phyloP scores from a whole-genome alignment of 768 basidiomycete genomes.

The Panus rudis region DNA sequence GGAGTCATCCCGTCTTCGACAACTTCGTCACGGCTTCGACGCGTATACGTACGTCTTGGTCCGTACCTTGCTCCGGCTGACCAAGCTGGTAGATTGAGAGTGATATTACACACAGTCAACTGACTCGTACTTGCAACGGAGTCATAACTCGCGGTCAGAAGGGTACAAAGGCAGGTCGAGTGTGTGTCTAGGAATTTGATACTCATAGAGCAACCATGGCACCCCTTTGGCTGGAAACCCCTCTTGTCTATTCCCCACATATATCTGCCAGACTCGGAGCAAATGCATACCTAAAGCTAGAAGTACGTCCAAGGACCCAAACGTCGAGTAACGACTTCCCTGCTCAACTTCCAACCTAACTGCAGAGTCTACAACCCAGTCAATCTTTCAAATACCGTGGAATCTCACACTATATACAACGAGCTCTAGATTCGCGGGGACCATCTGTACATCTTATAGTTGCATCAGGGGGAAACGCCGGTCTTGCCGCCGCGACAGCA shows the following conservation, averaged over 20 bases:
- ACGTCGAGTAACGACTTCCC: slow-evolving; percentile 1
- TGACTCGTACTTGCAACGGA: too few species aligned
- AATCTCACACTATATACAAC: slow-evolving; percentile 53
- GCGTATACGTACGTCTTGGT: too few species aligned
- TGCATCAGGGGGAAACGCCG: slow-evolving; percentile 81
- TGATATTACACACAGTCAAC: too few species aligned
- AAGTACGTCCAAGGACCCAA: slow-evolving; percentile 28
- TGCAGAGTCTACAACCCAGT: slow-evolving; percentile 57
- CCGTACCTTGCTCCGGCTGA: too few species aligned
- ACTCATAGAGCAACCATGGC: too few species aligned
- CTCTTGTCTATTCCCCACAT: slow-evolving; percentile 51
- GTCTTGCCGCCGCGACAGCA: slow-evolving; percentile 60
- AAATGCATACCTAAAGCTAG: slow-evolving; percentile 64
- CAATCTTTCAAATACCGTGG: slow-evolving; percentile 77
- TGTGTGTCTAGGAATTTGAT: too few species aligned
- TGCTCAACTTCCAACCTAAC: too few species aligned
- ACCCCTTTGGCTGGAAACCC: slow-evolving; percentile 64
- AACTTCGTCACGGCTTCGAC: too few species aligned
- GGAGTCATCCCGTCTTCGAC: too few species aligned
- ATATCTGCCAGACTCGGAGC: slow-evolving; percentile 48
- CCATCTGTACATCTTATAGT: slow-evolving; percentile 52
- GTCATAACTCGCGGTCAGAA: too few species aligned
- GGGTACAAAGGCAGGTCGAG: too few species aligned
- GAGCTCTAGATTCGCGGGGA: slow-evolving; percentile 44
- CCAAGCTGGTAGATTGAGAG: too few species aligned